A percentile compares a stretch with the other conserved stretches of the same genome.
These are phyloP conservation scores for Penicillium sp. DNA, from an alignment of 2,329 filamentous ascomycete species.

Conservation along the genomic window DNA sequence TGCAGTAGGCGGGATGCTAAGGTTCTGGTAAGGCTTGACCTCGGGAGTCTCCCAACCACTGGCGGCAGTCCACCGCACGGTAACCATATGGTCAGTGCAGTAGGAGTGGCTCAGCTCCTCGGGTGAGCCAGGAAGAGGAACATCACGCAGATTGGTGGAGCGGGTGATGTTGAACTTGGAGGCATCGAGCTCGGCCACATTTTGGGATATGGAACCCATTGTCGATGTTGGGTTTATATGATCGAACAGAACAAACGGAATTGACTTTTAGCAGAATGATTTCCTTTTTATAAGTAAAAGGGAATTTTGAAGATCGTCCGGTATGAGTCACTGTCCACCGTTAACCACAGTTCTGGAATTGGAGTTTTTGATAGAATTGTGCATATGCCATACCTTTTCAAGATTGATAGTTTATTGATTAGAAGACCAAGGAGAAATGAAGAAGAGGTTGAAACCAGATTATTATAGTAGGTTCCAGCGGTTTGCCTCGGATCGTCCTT, in stretches of 20 bases:
- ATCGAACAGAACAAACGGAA: neutral
- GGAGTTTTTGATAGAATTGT: neutral
- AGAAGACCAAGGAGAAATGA: neutral
- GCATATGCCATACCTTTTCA: neutral
- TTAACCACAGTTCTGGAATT: neutral
- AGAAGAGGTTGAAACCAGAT: neutral
- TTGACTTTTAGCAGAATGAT: neutral
- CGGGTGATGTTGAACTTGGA: constrained; percentile 39
- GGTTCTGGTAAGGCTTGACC: constrained; percentile 69
- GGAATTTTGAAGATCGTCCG: neutral
- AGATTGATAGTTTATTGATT: neutral
- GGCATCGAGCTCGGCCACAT: constrained; percentile 35
- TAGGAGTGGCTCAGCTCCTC: constrained; percentile 38
- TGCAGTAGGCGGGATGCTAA: constrained; percentile 74
- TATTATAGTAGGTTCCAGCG: constrained; percentile 13
- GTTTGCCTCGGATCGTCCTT: constrained; percentile 17
- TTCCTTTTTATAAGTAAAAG: neutral
- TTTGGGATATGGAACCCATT: constrained; percentile 31
- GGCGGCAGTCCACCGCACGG: constrained; percentile 59
- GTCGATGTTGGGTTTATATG: constrained; percentile 2
- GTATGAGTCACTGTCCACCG: neutral
- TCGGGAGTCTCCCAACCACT: constrained; percentile 69
- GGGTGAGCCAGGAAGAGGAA: constrained; percentile 37
- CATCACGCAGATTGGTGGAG: constrained; percentile 32
- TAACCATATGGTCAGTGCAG: constrained; percentile 85